Evolutionary conservation across 2,329 filamentous ascomycete genomes (phyloP).

Genomic region (Ophiobolus disseminans): DNA sequence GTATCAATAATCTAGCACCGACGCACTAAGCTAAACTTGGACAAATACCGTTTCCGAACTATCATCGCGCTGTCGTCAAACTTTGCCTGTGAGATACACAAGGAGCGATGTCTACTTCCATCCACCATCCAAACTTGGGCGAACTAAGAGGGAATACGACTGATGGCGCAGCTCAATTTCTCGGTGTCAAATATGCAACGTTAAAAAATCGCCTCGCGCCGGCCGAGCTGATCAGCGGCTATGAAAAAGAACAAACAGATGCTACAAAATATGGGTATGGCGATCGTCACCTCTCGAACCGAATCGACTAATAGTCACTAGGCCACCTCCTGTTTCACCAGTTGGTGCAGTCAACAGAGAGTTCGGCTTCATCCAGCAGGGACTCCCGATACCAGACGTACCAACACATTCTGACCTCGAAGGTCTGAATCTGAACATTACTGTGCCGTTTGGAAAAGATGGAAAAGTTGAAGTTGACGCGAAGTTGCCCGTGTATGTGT

Average conservation of each 20-base stretch:
- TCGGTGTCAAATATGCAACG: slow-evolving; percentile 50
- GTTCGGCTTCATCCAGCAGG: slow-evolving; percentile 58
- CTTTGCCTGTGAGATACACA: background rate
- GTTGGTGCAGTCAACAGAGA: slow-evolving; percentile 55
- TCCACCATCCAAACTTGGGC: slow-evolving; percentile 31
- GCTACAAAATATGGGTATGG: slow-evolving; percentile 47
- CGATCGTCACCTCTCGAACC: no score
- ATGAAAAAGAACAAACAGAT: slow-evolving; percentile 31
- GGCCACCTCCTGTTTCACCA: slow-evolving; percentile 48
- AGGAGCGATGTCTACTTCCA: slow-evolving; percentile 26
- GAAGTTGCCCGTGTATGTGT: slow-evolving; percentile 60
- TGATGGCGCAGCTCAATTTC: slow-evolving; percentile 42
- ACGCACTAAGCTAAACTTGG: no score
- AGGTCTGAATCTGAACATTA: slow-evolving; percentile 62
- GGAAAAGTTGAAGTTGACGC: slow-evolving; percentile 27
- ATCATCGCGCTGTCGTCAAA: no score
- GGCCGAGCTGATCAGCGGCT: slow-evolving; percentile 38
- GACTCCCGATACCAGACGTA: slow-evolving; percentile 49
- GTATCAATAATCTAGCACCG: no score
- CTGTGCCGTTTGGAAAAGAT: slow-evolving; percentile 47
- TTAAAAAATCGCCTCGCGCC: slow-evolving; percentile 47
- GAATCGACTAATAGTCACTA: slow-evolving; percentile 7
- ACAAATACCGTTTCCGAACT: no score
- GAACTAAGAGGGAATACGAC: slow-evolving; percentile 32
- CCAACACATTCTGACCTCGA: slow-evolving; percentile 55